Evolutionary conservation across 495 filamentous ascomycete species (phyloP).

Genomic region (Penicillium riverlandense): DNA sequence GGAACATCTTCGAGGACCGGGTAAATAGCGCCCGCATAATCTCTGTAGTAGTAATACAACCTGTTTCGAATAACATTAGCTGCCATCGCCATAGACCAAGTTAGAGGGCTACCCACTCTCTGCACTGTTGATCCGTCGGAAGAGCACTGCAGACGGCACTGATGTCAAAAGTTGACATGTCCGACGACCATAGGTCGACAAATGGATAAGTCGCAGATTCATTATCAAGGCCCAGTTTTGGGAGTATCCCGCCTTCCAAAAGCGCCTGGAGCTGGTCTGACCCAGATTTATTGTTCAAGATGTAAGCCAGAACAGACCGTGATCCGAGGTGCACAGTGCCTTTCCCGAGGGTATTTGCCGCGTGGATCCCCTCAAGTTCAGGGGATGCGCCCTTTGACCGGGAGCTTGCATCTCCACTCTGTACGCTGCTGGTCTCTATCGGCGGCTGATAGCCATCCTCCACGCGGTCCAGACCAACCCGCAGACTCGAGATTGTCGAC

Average conservation of each 20-base stretch:
- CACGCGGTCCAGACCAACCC: constrained; percentile 32
- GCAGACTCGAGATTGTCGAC: constrained; percentile 32
- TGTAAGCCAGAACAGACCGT: constrained; percentile 51
- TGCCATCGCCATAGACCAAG: background rate
- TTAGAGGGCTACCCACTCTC: constrained; percentile 43
- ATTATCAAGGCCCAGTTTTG: constrained; percentile 75
- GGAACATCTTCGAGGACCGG: constrained; percentile 69
- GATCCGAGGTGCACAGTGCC: constrained; percentile 53
- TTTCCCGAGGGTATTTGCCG: constrained; percentile 45
- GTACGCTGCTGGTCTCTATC: constrained; percentile 46
- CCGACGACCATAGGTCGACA: constrained; percentile 53
- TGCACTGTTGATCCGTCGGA: constrained; percentile 56
- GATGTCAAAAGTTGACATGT: constrained; percentile 64
- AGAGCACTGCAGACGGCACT: constrained; percentile 66
- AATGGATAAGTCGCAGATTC: constrained; percentile 78
- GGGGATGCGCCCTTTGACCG: constrained; percentile 33
- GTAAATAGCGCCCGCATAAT: constrained; percentile 78
- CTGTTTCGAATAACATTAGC: constrained; percentile 26
- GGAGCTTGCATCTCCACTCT: constrained; percentile 46
- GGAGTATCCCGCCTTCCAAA: constrained; percentile 69
- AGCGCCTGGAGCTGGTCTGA: constrained; percentile 58
- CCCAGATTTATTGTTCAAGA: constrained; percentile 56
- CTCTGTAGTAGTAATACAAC: constrained; percentile 69
- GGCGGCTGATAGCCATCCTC: constrained; percentile 23
- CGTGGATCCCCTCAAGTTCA: constrained; percentile 48